Percentiles rank a stretch among this genome's conserved stretches.
Conservation (phyloP, 179 eudicot species). For the Vitellaria paradoxa region DNA sequence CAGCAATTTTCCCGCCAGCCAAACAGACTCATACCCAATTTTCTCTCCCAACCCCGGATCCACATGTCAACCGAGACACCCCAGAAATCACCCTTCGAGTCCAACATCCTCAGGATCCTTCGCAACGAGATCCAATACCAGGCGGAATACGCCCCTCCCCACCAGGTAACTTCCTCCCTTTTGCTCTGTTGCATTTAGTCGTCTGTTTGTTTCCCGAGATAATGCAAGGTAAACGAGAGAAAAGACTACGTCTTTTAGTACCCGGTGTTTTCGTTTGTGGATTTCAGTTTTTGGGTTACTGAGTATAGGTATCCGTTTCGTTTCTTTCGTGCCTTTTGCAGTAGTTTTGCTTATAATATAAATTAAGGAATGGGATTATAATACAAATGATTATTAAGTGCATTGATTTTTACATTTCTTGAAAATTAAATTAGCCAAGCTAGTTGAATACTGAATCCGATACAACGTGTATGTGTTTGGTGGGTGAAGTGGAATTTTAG, state of each 20-base stretch:
- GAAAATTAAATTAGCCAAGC: neutral
- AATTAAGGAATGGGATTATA: neutral
- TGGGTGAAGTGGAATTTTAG: neutral
- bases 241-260: neutral
- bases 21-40: neutral
- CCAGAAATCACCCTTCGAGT: conserved; percentile 39
- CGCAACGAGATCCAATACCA: conserved; percentile 44
- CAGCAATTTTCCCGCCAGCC: conserved; percentile 1
- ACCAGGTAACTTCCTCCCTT: conserved; percentile 27
- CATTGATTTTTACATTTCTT: neutral
- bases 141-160: conserved; percentile 45
- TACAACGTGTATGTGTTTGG: neutral
- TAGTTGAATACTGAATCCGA: neutral
- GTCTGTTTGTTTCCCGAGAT: neutral
- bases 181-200: neutral
- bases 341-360: neutral
- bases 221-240: neutral
- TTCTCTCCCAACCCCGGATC: conserved; percentile 19
- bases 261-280: neutral
- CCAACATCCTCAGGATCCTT: conserved; percentile 47
- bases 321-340: neutral
- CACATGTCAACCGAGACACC: conserved; percentile 18
- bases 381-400: neutral
- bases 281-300: conserved; percentile 4
- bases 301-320: neutral